Percentiles rank a stretch among this genome's conserved stretches.
These are phyloP conservation scores for Picea abies DNA, from an alignment of 83 land plant species.

Conservation along the genomic window DNA sequence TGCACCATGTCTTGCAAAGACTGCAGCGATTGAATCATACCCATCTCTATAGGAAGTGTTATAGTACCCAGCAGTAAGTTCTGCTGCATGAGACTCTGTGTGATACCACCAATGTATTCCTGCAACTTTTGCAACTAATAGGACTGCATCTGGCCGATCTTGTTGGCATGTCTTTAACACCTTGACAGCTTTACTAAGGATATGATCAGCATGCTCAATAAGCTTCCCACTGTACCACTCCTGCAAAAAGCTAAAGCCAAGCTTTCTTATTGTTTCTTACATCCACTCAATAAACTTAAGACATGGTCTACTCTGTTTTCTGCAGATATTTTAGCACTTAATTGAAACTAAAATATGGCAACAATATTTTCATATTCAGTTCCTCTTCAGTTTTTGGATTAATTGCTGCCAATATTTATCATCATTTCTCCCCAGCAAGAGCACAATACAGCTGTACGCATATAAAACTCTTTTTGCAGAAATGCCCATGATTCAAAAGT, in stretches of 20 bases:
- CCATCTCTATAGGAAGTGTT: constrained; percentile 44
- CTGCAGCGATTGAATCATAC: constrained; percentile 36
- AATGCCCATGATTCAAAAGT: not conserved
- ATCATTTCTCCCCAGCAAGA: not conserved
- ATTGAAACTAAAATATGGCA: not conserved
- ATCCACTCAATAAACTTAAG: not conserved
- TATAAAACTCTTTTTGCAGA: not conserved
- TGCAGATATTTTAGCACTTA: not conserved
- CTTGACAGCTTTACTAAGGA: constrained; percentile 31
- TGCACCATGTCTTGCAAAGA: constrained; percentile 46
- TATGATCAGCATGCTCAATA: constrained; percentile 38
- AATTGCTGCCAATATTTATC: not conserved
- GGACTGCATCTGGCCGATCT: constrained; percentile 16
- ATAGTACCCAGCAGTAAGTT: constrained; percentile 47
- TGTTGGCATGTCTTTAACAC: constrained; percentile 23
- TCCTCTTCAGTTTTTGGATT: not conserved
- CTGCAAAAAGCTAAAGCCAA: constrained; percentile 24
- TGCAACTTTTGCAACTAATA: constrained; percentile 36
- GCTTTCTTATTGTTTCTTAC: constrained; percentile 17
- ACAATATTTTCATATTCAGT: not conserved
- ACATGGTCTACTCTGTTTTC: not conserved
- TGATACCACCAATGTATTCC: constrained; percentile 47
- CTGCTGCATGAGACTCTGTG: constrained; percentile 37
- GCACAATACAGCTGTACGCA: not conserved
- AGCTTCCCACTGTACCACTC: constrained; percentile 44